Evolutionary conservation across 208 protist genomes (phyloP).

Genomic region (Leishmania gerbilli): DNA sequence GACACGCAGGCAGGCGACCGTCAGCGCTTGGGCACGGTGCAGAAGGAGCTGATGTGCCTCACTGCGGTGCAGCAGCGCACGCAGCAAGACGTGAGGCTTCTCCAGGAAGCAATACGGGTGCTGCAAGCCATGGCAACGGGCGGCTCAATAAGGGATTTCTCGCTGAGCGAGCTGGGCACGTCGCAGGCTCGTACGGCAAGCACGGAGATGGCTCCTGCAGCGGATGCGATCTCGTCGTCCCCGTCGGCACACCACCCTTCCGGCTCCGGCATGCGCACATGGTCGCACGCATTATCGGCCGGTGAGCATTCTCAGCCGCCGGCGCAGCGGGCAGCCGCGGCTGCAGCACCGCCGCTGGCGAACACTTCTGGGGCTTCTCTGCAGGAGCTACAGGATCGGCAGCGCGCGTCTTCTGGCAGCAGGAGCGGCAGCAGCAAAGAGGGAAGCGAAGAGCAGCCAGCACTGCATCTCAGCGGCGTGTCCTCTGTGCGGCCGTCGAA

Average conservation of each 20-base stretch:
- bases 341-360: neutral
- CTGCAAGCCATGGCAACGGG: constrained; percentile 3
- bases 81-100: constrained; percentile 22
- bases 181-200: constrained; percentile 30
- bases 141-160: neutral
- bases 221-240: constrained; percentile 22
- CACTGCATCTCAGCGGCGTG: constrained; percentile 38
- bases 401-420: constrained; percentile 15
- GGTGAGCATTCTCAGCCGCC: neutral
- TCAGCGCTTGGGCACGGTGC: constrained; percentile 21
- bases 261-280: neutral
- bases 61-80: constrained; percentile 14
- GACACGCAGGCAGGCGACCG: constrained; percentile 15
- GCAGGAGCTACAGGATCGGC: constrained; percentile 12
- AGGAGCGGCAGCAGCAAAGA: constrained; percentile 4
- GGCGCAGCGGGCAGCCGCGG: neutral
- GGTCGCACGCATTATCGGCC: neutral
- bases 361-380: neutral
- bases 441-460: constrained; percentile 19
- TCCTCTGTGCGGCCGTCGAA: constrained; percentile 32
- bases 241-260: constrained; percentile 25
- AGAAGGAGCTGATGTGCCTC: constrained; percentile 24
- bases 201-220: constrained; percentile 28
- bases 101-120: constrained; percentile 18
- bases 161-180: constrained; percentile 12